Evolutionary conservation across 2,329 filamentous ascomycete species (phyloP).

Genomic region (Thelonectria rubi): DNA sequence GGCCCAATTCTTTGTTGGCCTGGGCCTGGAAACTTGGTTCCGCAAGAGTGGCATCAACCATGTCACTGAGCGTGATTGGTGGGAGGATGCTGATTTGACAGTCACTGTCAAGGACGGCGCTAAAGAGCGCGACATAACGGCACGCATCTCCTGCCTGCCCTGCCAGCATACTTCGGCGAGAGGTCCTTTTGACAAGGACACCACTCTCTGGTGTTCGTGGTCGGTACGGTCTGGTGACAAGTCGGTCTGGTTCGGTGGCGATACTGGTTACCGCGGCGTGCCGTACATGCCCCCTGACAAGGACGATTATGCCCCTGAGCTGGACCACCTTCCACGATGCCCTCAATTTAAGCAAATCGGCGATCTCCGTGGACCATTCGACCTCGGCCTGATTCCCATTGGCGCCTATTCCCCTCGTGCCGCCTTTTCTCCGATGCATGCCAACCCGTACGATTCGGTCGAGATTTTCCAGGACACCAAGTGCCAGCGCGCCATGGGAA

Average conservation of each 20-base stretch:
- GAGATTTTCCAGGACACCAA: slow-evolving; percentile 88
- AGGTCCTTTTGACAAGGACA: slow-evolving; percentile 72
- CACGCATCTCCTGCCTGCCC: slow-evolving; percentile 80
- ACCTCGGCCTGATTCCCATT: slow-evolving; percentile 91
- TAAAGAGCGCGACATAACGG: slow-evolving; percentile 63
- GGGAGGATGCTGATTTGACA: slow-evolving; percentile 82
- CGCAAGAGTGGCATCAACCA: slow-evolving; percentile 72
- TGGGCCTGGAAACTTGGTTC: slow-evolving; percentile 89
- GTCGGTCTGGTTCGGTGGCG: slow-evolving; percentile 88
- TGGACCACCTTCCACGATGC: slow-evolving; percentile 74
- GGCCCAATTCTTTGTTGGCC: slow-evolving; percentile 86
- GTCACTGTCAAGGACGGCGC: slow-evolving; percentile 53
- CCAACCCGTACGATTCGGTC: slow-evolving; percentile 85
- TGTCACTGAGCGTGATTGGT: slow-evolving; percentile 94
- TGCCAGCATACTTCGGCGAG: slow-evolving; percentile 84
- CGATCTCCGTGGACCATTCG: slow-evolving; percentile 81
- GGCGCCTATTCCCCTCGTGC: slow-evolving; percentile 82
- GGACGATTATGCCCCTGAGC: slow-evolving; percentile 78
- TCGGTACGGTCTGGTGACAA: slow-evolving; percentile 75
- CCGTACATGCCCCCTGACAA: slow-evolving; percentile 65
- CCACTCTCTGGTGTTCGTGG: slow-evolving; percentile 91
- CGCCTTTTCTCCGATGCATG: slow-evolving; percentile 83
- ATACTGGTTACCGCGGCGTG: slow-evolving; percentile 89
- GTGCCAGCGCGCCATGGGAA: slow-evolving; percentile 81
- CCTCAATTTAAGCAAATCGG: slow-evolving; percentile 90